Conservation (phyloP, 768 basidiomycete genomes). For the Leccinum pellstonianum region DNA sequence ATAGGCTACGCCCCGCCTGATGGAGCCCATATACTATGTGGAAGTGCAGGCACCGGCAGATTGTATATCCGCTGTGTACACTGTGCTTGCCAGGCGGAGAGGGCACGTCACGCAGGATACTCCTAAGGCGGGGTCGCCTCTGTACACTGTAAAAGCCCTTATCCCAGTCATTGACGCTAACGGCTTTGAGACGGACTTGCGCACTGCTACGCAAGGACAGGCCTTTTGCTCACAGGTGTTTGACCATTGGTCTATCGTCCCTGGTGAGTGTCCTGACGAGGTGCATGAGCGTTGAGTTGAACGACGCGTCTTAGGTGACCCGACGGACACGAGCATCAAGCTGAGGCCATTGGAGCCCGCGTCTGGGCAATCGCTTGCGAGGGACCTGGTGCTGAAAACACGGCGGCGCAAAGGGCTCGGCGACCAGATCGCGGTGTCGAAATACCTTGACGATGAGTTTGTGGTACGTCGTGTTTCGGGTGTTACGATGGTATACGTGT, state of each 20-base stretch:
- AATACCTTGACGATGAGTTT: constrained; percentile 97
- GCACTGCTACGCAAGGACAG: constrained; percentile 97
- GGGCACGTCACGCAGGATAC: constrained; percentile 99
- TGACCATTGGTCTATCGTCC: constrained; percentile 99
- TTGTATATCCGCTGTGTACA: constrained; percentile 98
- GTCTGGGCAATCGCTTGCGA: constrained; percentile 89
- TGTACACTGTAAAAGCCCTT: constrained; percentile 97
- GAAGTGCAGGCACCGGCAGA: constrained; percentile 99
- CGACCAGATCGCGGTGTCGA: constrained; percentile 95
- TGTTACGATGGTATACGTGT: constrained; percentile 4
- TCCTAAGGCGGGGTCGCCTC: constrained; percentile 95
- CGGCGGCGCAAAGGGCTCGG: constrained; percentile 94
- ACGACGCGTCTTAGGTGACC: constrained; percentile 65
- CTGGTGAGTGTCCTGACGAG: constrained; percentile 54
- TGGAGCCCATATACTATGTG: constrained; percentile 98
- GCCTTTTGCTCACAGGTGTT: constrained; percentile 98
- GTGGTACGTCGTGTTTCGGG: constrained; percentile 52
- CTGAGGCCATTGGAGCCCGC: constrained; percentile 96
- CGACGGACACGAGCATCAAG: constrained; percentile 96
- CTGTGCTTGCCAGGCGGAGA: constrained; percentile 94
- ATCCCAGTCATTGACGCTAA: constrained; percentile 99
- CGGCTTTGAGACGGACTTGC: constrained; percentile 96
- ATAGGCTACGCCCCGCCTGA: constrained; percentile 89
- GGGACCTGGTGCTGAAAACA: constrained; percentile 96
- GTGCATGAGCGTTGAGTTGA: neutral